Base-by-base conservation (phyloP, 2,329 filamentous ascomycete genomes). In the Beauveria bassiana region DNA sequence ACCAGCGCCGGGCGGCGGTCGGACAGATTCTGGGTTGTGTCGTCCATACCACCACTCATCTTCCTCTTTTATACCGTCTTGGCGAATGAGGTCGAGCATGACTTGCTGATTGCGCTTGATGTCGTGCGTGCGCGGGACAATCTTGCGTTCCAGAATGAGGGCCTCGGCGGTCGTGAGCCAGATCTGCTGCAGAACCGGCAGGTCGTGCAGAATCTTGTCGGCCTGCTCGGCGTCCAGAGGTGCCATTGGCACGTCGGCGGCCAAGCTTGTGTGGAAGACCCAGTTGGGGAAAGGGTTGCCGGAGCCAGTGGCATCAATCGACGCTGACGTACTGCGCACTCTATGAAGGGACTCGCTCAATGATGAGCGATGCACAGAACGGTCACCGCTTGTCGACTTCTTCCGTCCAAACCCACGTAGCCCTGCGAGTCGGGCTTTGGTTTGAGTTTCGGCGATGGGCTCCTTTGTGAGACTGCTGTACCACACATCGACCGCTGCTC, bases 161-260 rank as follows among this genome's bases (percentile, higher is more conserved):
- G 84, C 81, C 68, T 88, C 85, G 20, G 85, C 85, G 0, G 85
- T 86, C 24, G 79, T 75, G n/a, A 81, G 71, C 85, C 85, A 88
- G 43, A 88, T 81, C 55, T 85, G 78, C 63, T 85, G 82, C 31
- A 88, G 68, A 6, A 77, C 73, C 0, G 84, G 85, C 14, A 87
- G 73, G 64, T 87, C 84, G 1, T 77, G 69, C 1, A 87, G 69
- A 2, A 88, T 64, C 3, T 75, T 67, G 51, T 77, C 77, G 2
- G 82, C 73, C 54, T 84, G 74, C 4, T 86, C 81, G 43, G 73
- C 75, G 16, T 76, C 70, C 9, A 86, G 71, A 2, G 80, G 75
- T 0, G 78, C 76, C 85, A 87, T 88, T 2, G 85, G 85, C 70
- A 83, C 83, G n/a, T 84, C 85, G 16, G 79, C 79, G 3, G 83